Percentiles rank a stretch among this genome's conserved stretches.
phyloP scores from a whole-genome alignment of 2,329 filamentous ascomycete species.

The Hortaea werneckii region DNA sequence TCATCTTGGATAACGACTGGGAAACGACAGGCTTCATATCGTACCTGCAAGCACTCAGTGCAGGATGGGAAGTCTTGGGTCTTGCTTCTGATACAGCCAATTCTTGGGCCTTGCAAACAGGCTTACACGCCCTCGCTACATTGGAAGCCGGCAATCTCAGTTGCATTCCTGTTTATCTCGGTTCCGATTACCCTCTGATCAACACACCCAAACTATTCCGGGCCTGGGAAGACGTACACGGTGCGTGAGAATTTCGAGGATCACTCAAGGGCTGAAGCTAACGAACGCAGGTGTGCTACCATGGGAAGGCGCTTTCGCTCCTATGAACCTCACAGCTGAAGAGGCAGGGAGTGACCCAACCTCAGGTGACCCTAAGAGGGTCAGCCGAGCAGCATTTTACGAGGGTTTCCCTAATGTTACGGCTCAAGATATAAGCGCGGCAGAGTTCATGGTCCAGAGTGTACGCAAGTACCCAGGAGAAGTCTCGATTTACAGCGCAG shows the following conservation, averaged over 20 bases:
- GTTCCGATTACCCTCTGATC: slow-evolving; percentile 38
- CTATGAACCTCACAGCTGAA: slow-evolving; percentile 35
- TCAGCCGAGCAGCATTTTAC: slow-evolving; percentile 32
- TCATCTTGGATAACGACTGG: slow-evolving; percentile 33
- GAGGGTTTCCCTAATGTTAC: slow-evolving; percentile 40
- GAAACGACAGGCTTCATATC: slow-evolving; percentile 40
- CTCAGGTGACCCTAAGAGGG: slow-evolving; percentile 33
- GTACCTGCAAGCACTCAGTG: slow-evolving; percentile 36
- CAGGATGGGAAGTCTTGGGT: slow-evolving; percentile 36
- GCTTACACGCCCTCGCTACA: slow-evolving; percentile 37
- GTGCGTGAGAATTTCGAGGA: slow-evolving; percentile 9
- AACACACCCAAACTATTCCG: slow-evolving; percentile 35
- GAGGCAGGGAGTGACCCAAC: slow-evolving; percentile 36
- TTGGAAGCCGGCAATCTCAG: slow-evolving; percentile 37
- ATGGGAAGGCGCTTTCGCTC: slow-evolving; percentile 38
- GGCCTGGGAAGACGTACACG: slow-evolving; percentile 37
- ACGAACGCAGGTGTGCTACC: slow-evolving; percentile 23
- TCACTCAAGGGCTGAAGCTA: too few relatives aligned
- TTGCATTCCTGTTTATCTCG: slow-evolving; percentile 41
- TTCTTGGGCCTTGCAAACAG: slow-evolving; percentile 37
- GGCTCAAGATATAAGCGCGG: slow-evolving; percentile 30
- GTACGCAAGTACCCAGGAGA: slow-evolving; percentile 42
- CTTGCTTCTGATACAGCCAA: slow-evolving; percentile 34
- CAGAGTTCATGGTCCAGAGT: slow-evolving; percentile 36
- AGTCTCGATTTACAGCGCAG: slow-evolving; percentile 38